Conservation (phyloP, 129 eudicot genomes). For the Pittosporum tobira region DNA sequence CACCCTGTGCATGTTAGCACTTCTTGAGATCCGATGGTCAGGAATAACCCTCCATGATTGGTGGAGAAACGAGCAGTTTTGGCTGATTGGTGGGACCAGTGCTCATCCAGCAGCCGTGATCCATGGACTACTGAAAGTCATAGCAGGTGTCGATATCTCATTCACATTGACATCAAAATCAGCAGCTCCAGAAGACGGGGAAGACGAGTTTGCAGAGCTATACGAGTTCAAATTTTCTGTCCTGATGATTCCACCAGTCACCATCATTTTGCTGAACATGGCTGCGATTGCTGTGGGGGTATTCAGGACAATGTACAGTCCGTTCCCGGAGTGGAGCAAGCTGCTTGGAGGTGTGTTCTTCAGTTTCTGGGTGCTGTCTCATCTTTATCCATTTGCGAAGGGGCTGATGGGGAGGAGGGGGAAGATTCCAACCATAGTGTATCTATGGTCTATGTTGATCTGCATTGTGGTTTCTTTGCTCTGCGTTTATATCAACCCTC, state of each 20-base stretch:
- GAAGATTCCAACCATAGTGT: conserved; percentile 46
- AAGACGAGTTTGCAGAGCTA: conserved; percentile 50
- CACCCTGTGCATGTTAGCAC: conserved; percentile 44
- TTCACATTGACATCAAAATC: conserved; percentile 56
- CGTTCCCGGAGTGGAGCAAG: conserved; percentile 63
- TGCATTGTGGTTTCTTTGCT: conserved; percentile 47
- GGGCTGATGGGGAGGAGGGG: conserved; percentile 59
- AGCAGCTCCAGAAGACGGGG: conserved; percentile 37
- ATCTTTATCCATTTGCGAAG: conserved; percentile 53
- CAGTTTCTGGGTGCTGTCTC: conserved; percentile 65
- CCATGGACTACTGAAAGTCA: conserved; percentile 46
- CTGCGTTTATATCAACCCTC: conserved; percentile 44
- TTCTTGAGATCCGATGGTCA: conserved; percentile 50
- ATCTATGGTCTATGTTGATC: conserved; percentile 47
- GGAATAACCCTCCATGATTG: conserved; percentile 64
- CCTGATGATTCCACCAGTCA: conserved; percentile 39
- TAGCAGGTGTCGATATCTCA: conserved; percentile 52
- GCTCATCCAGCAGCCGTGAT: conserved; percentile 66
- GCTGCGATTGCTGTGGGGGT: conserved; percentile 39
- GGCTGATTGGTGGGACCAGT: conserved; percentile 63
- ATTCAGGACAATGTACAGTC: conserved; percentile 52
- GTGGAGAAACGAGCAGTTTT: conserved; percentile 68
- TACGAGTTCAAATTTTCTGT: conserved; percentile 39
- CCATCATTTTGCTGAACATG: conserved; percentile 39
- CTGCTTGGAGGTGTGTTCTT: conserved; percentile 63